Evolutionary conservation across 495 filamentous ascomycete species (phyloP), one percentile per base, ranked within the genome.

Genomic region (Hypomontagnella monticulosa): DNA sequence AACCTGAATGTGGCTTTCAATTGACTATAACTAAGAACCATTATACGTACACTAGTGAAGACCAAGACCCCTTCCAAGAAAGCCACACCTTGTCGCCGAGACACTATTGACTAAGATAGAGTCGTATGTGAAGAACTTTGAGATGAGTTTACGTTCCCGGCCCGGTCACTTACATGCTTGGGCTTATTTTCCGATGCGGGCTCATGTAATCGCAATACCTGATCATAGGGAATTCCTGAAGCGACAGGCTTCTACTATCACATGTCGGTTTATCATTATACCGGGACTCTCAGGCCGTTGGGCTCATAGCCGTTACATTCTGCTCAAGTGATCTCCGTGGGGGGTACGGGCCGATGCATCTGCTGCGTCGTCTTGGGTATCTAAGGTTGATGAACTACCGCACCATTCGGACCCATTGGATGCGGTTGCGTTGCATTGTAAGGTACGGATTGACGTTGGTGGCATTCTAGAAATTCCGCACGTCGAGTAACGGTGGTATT

Each of bases 321-420:
- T 27, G 6, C 23, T 6, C 32, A 16, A 37, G 47, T 37, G 37
- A 51, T 38, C 11, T 55, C 48, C 42, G 23, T 49, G 57, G 41
- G 48, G 55, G 56, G 34, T 5, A 61, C 52, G 63, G 57, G 19
- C 33, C 57, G 57, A 55, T 51, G 50, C 52, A 61, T 53, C 48
- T n/a, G 57, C 34, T 38, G 48, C 51, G 57, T 67, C 30, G 56
- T 43, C 37, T 66, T 57, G 48, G 62, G 62, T 46, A 53, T 59
- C 56, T 44, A 20, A 20, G 16, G 41, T 50, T 59, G 32, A 1
- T 8, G 30, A 27, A 37, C 57, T 44, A 36, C 30, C 27, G 19
- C 6, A 9, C 36, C 7, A 30, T 23, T 3, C 14, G 15, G 44
- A 37, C 38, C 18, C 11, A 33, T 53, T 32, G 49, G 58, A 51